Conservation (phyloP, 371 early-diverging fungal genomes). For the Syncephalastrum contaminatum region DNA sequence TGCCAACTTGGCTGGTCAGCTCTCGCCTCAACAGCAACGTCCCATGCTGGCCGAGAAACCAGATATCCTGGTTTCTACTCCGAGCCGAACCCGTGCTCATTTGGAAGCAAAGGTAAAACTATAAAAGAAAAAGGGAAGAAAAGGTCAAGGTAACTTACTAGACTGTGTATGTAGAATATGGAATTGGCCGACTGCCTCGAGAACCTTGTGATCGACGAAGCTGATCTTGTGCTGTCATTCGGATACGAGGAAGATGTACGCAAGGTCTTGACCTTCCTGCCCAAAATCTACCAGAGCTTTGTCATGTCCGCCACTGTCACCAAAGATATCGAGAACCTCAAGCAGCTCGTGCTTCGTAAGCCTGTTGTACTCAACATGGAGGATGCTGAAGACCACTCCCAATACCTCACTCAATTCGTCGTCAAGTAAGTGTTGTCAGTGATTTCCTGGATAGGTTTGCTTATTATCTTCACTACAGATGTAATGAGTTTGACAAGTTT, state of each 20-base stretch:
- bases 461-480: constrained; percentile 27
- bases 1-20: constrained; percentile 73
- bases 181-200: constrained; percentile 64
- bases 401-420: constrained; percentile 74
- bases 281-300: constrained; percentile 85
- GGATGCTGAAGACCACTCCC: constrained; percentile 68
- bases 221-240: constrained; percentile 90
- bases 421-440: constrained; percentile 38
- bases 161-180: constrained; percentile 40
- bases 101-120: constrained; percentile 51
- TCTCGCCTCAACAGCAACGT: constrained; percentile 59
- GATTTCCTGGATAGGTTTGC: background rate
- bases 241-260: constrained; percentile 88
- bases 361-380: constrained; percentile 83
- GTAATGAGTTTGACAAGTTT: constrained; percentile 87
- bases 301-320: constrained; percentile 91
- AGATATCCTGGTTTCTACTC: constrained; percentile 84
- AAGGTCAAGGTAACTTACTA: background rate
- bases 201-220: constrained; percentile 93
- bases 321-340: constrained; percentile 81
- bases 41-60: constrained; percentile 83
- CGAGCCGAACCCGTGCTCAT: constrained; percentile 75
- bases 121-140: background rate
- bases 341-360: constrained; percentile 79
- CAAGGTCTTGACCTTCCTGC: constrained; percentile 67